These are phyloP conservation scores for Colletotrichum higginsianum DNA, from an alignment of 2,329 filamentous ascomycete genomes.

Conservation along the genomic window DNA sequence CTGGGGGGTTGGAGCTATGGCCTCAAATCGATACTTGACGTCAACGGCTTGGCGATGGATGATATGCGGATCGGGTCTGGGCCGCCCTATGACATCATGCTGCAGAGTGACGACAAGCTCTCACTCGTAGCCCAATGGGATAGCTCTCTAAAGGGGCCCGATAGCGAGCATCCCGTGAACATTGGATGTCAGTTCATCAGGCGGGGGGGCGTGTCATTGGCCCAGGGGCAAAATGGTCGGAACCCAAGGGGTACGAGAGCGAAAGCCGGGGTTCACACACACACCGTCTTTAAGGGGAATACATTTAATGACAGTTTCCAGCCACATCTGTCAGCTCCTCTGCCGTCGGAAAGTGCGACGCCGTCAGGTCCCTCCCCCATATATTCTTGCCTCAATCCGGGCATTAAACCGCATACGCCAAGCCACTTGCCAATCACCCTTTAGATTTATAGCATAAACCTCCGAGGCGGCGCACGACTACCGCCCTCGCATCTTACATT, in stretches of 20 bases:
- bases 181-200: conserved; percentile 23
- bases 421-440: conserved; percentile 20
- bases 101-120: conserved; percentile 39
- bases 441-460: conserved; percentile 18
- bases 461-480: neutral
- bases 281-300: neutral
- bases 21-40: conserved; percentile 26
- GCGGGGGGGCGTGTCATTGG: conserved; percentile 17
- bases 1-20: conserved; percentile 17
- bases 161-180: conserved; percentile 2
- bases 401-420: neutral
- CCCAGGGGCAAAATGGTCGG: conserved; percentile 26
- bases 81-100: conserved; percentile 39
- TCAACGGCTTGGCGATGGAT: conserved; percentile 33
- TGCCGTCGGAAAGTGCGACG: neutral
- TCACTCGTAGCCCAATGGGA: conserved; percentile 27
- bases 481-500: neutral
- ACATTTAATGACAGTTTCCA: neutral
- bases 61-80: conserved; percentile 1
- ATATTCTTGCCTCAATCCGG: conserved; percentile 4
- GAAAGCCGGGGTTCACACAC: no score
- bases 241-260: neutral
- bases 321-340: conserved; percentile 1
- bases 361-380: conserved; percentile 9
- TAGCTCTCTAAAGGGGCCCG: conserved; percentile 8